Evolutionary conservation across 1,284 basidiomycete species (phyloP).

Genomic region (Bondarzewia mesenterica): DNA sequence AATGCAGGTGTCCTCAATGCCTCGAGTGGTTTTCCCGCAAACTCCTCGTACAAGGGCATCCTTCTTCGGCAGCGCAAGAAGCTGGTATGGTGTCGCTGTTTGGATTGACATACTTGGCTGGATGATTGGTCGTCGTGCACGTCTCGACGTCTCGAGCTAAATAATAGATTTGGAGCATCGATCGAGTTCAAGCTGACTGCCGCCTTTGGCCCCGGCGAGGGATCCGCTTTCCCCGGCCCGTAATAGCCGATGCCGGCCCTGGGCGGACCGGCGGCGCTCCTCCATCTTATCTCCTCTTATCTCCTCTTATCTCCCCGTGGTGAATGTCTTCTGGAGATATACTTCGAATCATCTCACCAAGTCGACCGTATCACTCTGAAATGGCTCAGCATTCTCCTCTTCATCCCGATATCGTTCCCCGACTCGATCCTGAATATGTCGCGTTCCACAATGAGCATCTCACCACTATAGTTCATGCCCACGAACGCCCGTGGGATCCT

Average conservation of each 20-base stretch:
- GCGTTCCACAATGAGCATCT: slow-evolving; percentile 49
- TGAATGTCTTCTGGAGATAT: no score
- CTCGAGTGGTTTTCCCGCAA: slow-evolving; percentile 50
- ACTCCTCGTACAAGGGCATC: slow-evolving; percentile 47
- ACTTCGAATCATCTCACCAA: no score
- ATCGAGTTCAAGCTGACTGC: no score
- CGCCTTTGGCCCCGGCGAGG: no score
- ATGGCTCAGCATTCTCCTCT: slow-evolving; percentile 34
- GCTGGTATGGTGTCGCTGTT: slow-evolving; percentile 40
- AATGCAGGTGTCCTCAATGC: slow-evolving; percentile 70
- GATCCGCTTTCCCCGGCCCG: no score
- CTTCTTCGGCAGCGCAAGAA: slow-evolving; percentile 41
- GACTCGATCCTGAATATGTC: slow-evolving; percentile 56
- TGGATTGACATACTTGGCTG: not conserved
- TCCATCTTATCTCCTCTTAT: no score
- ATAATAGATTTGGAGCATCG: no score
- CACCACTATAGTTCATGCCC: slow-evolving; percentile 35
- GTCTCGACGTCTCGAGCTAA: no score
- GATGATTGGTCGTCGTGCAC: no score
- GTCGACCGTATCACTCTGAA: not conserved
- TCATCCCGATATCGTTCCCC: slow-evolving; percentile 46
- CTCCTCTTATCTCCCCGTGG: no score
- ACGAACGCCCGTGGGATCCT: slow-evolving; percentile 54
- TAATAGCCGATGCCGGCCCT: no score
- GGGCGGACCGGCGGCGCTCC: no score